Evolutionary conservation across 768 basidiomycete genomes (phyloP).

Genomic region (Lactarius indigo): DNA sequence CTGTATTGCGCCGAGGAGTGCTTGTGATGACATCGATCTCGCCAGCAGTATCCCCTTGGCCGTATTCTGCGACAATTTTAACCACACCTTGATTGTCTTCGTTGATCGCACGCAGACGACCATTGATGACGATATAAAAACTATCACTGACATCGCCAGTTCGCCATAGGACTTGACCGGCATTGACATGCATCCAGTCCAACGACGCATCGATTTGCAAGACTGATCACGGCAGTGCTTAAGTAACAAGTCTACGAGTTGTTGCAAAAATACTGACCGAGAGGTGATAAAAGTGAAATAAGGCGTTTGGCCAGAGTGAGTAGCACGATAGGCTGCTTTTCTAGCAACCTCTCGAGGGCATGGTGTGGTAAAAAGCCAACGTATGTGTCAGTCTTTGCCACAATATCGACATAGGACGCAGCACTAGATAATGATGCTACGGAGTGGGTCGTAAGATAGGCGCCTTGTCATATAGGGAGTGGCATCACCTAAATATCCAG

Average conservation of each 20-base stretch:
- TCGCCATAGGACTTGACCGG: conserved; percentile 93
- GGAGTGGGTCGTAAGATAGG: background rate
- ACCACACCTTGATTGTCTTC: conserved; percentile 77
- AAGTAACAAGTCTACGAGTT: background rate
- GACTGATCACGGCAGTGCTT: conserved; percentile 45
- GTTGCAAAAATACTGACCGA: conserved; percentile 49
- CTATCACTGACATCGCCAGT: conserved; percentile 89
- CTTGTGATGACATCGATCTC: conserved; percentile 97
- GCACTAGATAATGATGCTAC: conserved; percentile 86
- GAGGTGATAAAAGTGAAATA: conserved; percentile 89
- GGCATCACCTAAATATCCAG: conserved; percentile 81
- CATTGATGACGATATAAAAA: conserved; percentile 98
- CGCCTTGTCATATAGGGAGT: background rate
- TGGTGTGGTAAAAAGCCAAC: conserved; percentile 91
- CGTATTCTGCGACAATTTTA: conserved; percentile 87
- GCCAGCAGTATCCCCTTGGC: conserved; percentile 95
- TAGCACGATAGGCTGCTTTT: conserved; percentile 92
- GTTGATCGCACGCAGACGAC: conserved; percentile 85
- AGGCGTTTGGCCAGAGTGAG: conserved; percentile 95
- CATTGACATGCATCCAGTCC: conserved; percentile 97
- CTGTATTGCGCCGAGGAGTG: conserved; percentile 78
- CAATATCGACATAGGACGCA: conserved; percentile 94
- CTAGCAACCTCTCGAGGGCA: conserved; percentile 85
- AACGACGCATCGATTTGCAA: conserved; percentile 94
- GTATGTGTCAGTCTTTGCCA: conserved; percentile 96